Percentiles rank a stretch among this genome's conserved stretches.
Evolutionary conservation across 371 early-diverging fungal genomes (phyloP).

Genomic region (Mortierella sp.): DNA sequence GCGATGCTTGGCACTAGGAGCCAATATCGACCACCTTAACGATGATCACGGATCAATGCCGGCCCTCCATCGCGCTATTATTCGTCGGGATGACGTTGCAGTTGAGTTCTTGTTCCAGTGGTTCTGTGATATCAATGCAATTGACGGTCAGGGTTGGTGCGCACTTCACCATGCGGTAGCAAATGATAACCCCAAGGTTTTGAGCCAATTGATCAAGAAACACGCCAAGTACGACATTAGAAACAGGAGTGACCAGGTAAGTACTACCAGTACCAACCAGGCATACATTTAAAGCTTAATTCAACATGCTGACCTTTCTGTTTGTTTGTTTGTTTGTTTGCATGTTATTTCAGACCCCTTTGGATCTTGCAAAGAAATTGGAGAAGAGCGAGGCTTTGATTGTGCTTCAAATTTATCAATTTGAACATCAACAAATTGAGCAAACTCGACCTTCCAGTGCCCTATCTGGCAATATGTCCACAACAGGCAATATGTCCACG

Average conservation of each 20-base stretch:
- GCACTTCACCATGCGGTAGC: conserved; percentile 85
- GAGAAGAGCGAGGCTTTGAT: conserved; percentile 56
- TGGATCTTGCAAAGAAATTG: conserved; percentile 72
- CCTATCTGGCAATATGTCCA: conserved; percentile 42
- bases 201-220: conserved; percentile 73
- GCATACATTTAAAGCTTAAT: neutral
- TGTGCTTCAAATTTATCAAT: conserved; percentile 56
- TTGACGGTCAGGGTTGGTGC: conserved; percentile 77
- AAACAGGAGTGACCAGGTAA: conserved; percentile 68
- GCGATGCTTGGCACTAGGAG: conserved; percentile 77
- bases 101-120: conserved; percentile 81
- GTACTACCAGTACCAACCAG: neutral
- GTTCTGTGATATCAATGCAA: conserved; percentile 72
- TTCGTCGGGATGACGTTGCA: conserved; percentile 65
- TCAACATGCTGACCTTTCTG: neutral
- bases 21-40: conserved; percentile 78
- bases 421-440: conserved; percentile 53
- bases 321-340: neutral
- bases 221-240: conserved; percentile 76
- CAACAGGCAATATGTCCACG: conserved; percentile 40
- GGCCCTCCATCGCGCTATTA: conserved; percentile 75
- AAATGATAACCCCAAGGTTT: conserved; percentile 72
- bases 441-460: conserved; percentile 54
- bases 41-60: conserved; percentile 63
- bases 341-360: conserved; percentile 67